Evolutionary conservation across 257 asterid genomes (phyloP), one percentile per base, ranked within the genome.

Genomic region (Primulina tabacum): DNA sequence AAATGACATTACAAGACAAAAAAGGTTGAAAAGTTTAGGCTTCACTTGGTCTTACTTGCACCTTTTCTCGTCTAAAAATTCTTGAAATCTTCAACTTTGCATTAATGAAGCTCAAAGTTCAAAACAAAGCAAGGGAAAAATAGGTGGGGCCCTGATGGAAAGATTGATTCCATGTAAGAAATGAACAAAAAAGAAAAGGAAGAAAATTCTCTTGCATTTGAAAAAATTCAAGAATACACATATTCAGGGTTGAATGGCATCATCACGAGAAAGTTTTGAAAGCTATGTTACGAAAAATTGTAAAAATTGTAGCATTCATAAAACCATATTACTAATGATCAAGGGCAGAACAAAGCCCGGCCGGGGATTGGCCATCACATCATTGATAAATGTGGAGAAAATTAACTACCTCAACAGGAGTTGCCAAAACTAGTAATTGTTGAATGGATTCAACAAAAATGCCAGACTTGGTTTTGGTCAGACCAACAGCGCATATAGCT

Each of bases 371-470:
- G 56, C 17, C n/a, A 75, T 62, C 33, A 66, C 33, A 77, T 28
- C 68, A 56, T 21, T 57, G 55, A 38, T 66, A 34, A 74, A 68
- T 47, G 18, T 32, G 66, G 32, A 50, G 66, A 26, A 72, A 63
- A 58, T 9, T 64, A 58, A 69, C 20, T 76, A 92, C 97, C 99
- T 94, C 99, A 35, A 81, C 94, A 47, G 99, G 97, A 87, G 99
- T 94, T 38, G 99, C 97, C 87, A 91, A 80, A 74, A 94, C 86
- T 77, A 94, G 79, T 78, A 94, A 90, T 77, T 85, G 81, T 77
- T 94, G 96, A 75, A 94, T 89, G 71, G 99, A 96, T 79, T 94
- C 99, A 64, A 94, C 82, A 77, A 94, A 94, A 68, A 91, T 83
- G 32, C 97, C 95, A 62, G 95, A 86, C 84, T 82, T 91, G 67